Percentiles rank a stretch among this genome's conserved stretches.
Evolutionary conservation across 177 flowering plant genomes (phyloP).

Genomic region (Vitis hybrid): DNA sequence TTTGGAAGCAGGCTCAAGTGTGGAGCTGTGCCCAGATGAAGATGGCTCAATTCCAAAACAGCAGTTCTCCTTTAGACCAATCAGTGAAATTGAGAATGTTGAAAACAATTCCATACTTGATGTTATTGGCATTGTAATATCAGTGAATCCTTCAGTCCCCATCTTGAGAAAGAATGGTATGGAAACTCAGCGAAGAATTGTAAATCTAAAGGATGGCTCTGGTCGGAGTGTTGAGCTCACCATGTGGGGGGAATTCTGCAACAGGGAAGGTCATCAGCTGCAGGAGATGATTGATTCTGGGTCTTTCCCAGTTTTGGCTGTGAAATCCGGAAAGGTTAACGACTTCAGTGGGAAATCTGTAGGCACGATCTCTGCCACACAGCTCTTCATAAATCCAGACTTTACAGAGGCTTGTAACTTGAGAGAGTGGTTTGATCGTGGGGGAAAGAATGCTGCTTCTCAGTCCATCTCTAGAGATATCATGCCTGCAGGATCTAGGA

Average conservation of each 20-base stretch:
- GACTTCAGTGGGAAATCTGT: conserved; percentile 94
- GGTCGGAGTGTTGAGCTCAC: conserved; percentile 79
- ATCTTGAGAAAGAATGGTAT: conserved; percentile 92
- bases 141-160: conserved; percentile 85
- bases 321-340: conserved; percentile 86
- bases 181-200: conserved; percentile 90
- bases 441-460: conserved; percentile 59
- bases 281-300: conserved; percentile 80
- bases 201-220: conserved; percentile 79
- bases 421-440: conserved; percentile 80
- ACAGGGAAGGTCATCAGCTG: conserved; percentile 80
- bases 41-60: conserved; percentile 86
- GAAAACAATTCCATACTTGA: conserved; percentile 85
- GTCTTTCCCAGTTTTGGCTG: conserved; percentile 73
- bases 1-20: conserved; percentile 73
- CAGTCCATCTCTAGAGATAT: conserved; percentile 76
- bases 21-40: conserved; percentile 83
- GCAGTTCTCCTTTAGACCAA: conserved; percentile 78
- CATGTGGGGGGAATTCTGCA: conserved; percentile 98
- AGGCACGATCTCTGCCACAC: conserved; percentile 84
- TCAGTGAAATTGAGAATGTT: conserved; percentile 76
- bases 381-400: conserved; percentile 88
- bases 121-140: conserved; percentile 77
- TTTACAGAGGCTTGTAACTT: conserved; percentile 63
- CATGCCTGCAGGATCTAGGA: conserved; percentile 48